These are phyloP conservation scores for Ophiostoma australiae DNA, from an alignment of 2,329 filamentous ascomycete genomes.

Conservation along the genomic window DNA sequence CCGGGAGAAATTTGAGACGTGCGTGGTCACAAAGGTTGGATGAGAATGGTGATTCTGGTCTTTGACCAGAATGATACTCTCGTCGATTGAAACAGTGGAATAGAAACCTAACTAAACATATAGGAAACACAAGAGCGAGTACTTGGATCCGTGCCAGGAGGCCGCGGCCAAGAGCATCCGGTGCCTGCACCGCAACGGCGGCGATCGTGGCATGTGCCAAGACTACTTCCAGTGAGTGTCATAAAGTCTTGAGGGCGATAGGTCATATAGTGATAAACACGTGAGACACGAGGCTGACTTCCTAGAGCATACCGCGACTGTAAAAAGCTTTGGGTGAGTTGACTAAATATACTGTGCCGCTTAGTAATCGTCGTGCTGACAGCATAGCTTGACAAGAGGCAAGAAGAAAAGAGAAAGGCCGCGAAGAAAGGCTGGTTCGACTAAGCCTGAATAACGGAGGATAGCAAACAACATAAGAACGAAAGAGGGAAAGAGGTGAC, in stretches of 20 bases:
- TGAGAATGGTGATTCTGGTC: no score
- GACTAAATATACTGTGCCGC: background rate
- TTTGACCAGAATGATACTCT: background rate
- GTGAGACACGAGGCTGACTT: background rate
- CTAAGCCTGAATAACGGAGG: background rate
- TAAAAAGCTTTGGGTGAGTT: slow-evolving; percentile 83
- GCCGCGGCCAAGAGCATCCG: slow-evolving; percentile 78
- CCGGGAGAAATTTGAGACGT: slow-evolving; percentile 62
- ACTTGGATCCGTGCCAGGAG: slow-evolving; percentile 92
- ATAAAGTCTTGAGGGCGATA: no score
- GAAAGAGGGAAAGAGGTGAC: background rate
- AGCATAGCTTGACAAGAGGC: slow-evolving; percentile 33
- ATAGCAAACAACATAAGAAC: background rate
- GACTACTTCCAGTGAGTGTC: slow-evolving; percentile 82
- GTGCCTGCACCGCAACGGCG: slow-evolving; percentile 83
- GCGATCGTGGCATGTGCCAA: slow-evolving; percentile 80
- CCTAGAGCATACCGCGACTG: slow-evolving; percentile 84
- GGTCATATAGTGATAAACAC: no score
- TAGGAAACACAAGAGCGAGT: slow-evolving; percentile 85
- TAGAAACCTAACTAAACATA: background rate
- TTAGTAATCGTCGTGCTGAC: background rate
- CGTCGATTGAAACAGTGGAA: background rate
- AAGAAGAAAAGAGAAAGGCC: slow-evolving; percentile 18
- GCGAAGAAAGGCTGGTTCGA: slow-evolving; percentile 12
- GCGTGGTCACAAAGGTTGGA: slow-evolving; percentile 30